Evolutionary conservation across 257 asterid genomes (phyloP).

Genomic region (Ligustrum vulgare): DNA sequence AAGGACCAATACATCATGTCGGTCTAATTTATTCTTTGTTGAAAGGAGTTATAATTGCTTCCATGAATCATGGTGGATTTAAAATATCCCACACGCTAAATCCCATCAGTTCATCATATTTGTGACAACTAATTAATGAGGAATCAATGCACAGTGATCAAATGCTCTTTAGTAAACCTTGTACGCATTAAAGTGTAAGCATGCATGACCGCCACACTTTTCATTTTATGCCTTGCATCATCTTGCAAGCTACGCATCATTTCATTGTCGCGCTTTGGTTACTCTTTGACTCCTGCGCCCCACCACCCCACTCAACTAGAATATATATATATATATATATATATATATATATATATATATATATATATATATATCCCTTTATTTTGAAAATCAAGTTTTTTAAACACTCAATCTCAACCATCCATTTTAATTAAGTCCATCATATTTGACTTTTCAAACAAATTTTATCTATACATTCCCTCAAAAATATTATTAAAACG

Average conservation of each 20-base stretch:
- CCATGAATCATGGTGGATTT: background rate
- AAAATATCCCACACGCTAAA: background rate
- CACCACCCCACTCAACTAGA: background rate
- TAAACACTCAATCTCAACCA: no score
- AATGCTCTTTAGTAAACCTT: background rate
- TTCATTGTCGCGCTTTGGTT: conserved; percentile 21
- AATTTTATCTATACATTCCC: no score
- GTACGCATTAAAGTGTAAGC: conserved; percentile 3
- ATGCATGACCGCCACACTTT: background rate
- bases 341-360: no score
- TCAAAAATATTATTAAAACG: no score
- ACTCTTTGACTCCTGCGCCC: conserved; percentile 49
- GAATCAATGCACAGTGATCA: background rate
- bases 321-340: no score
- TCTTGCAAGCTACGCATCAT: conserved; percentile 83
- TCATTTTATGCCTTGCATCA: conserved; percentile 23
- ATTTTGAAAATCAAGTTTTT: no score
- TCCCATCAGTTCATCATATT: background rate
- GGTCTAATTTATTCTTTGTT: background rate
- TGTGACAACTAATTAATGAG: background rate
- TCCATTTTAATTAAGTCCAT: no score
- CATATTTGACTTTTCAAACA: no score
- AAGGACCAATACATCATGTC: background rate
- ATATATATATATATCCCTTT: no score
- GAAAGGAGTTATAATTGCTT: background rate